Percentiles rank a stretch among this genome's conserved stretches.
phyloP scores from a whole-genome alignment of 164 flowering plant genomes.

The Liquidambar formosana region DNA sequence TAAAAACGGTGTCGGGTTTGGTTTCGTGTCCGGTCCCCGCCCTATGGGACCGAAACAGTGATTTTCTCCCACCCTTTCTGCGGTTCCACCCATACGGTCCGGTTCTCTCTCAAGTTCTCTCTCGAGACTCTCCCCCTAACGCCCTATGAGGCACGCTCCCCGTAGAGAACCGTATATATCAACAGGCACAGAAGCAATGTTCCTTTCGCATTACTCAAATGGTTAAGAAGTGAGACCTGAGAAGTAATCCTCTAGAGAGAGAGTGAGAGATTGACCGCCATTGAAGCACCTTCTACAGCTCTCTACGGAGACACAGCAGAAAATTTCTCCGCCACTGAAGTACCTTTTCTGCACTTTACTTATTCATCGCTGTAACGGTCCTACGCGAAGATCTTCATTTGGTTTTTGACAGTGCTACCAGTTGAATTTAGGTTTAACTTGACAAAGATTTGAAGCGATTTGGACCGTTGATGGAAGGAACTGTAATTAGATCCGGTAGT shows the following conservation, averaged over 20 bases:
- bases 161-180: background rate
- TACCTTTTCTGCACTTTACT: background rate
- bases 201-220: constrained; percentile 32
- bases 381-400: background rate
- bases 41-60: constrained; percentile 11
- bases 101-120: too few species aligned
- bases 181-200: constrained; percentile 20
- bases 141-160: too few species aligned
- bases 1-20: constrained; percentile 22
- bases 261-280: constrained; percentile 21
- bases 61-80: background rate
- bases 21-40: constrained; percentile 25
- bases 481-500: constrained; percentile 27
- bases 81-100: background rate
- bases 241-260: constrained; percentile 16
- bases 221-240: constrained; percentile 4
- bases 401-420: background rate
- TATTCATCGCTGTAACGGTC: background rate
- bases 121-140: too few species aligned
- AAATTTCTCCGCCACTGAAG: background rate
- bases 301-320: background rate
- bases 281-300: constrained; percentile 19
- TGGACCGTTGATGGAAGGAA: constrained; percentile 22
- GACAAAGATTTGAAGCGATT: background rate
- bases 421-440: background rate